Percentiles rank a stretch among this genome's conserved stretches.
phyloP scores from a whole-genome alignment of 768 basidiomycete species.

The Saitozyma sp. region DNA sequence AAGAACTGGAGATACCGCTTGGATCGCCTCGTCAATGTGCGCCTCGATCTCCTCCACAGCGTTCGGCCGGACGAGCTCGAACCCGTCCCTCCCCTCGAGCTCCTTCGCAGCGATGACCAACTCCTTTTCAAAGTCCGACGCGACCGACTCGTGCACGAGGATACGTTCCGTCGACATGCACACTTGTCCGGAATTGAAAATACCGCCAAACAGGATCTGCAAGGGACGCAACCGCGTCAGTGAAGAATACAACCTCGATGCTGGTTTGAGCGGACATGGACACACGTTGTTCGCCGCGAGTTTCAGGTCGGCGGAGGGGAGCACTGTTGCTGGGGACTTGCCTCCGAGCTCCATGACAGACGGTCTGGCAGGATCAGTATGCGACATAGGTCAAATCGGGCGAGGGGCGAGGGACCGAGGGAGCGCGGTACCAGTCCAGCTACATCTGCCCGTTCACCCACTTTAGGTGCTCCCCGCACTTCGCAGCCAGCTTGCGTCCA shows the following conservation, averaged over 20 bases:
- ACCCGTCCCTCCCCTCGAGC: constrained; percentile 16
- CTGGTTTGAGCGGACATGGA: neutral
- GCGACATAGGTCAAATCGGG: no score
- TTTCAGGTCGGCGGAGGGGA: constrained; percentile 59
- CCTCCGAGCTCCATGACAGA: constrained; percentile 53
- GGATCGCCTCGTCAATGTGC: constrained; percentile 25
- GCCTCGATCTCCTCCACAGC: constrained; percentile 12
- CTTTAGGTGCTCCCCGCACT: constrained; percentile 54
- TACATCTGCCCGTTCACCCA: constrained; percentile 5
- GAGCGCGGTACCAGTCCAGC: neutral
- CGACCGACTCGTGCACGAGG: constrained; percentile 38
- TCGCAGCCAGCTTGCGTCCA: constrained; percentile 47
- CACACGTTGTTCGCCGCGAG: constrained; percentile 58
- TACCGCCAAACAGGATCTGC: constrained; percentile 48
- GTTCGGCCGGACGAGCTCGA: constrained; percentile 27
- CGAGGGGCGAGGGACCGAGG: no score
- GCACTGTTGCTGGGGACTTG: constrained; percentile 53
- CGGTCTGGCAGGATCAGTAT: constrained; percentile 28
- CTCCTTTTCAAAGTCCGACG: constrained; percentile 26
- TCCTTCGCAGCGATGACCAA: constrained; percentile 16
- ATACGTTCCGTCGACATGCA: constrained; percentile 52
- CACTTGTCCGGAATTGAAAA: constrained; percentile 50
- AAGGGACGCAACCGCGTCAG: neutral
- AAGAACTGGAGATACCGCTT: constrained; percentile 12
- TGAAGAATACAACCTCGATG: neutral